Percentiles rank a stretch among this genome's conserved stretches.
These are phyloP conservation scores for Naganishia sp. DNA, from an alignment of 1,284 basidiomycete genomes.

Conservation along the genomic window DNA sequence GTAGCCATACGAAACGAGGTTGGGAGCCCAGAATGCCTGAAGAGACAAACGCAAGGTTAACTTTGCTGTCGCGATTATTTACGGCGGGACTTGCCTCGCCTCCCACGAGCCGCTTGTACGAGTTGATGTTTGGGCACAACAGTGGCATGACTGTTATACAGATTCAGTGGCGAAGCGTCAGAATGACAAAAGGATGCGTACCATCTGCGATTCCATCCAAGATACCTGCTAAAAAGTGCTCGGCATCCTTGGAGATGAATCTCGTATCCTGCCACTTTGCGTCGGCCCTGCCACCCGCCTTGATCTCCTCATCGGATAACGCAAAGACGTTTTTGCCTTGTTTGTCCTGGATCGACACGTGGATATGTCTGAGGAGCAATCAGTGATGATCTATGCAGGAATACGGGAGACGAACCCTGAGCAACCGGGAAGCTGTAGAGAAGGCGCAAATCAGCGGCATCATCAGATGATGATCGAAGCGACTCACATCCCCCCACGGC, in stretches of 20 bases:
- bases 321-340: slow-evolving; percentile 79
- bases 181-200: slow-evolving; percentile 49
- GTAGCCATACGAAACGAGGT: slow-evolving; percentile 83
- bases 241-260: slow-evolving; percentile 78
- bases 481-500: slow-evolving; percentile 81
- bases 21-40: slow-evolving; percentile 85
- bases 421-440: slow-evolving; percentile 75
- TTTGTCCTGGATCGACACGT: slow-evolving; percentile 77
- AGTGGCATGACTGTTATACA: slow-evolving; percentile 51
- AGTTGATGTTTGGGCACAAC: slow-evolving; percentile 89
- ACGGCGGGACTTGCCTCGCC: slow-evolving; percentile 62
- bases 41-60: background rate
- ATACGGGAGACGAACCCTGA: slow-evolving; percentile 67
- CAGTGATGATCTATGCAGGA: background rate
- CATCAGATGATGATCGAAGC: background rate
- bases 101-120: slow-evolving; percentile 96
- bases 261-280: slow-evolving; percentile 79
- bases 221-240: slow-evolving; percentile 89
- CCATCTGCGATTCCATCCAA: slow-evolving; percentile 85
- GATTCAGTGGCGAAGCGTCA: background rate
- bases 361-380: slow-evolving; percentile 68
- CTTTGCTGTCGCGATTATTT: background rate
- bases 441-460: slow-evolving; percentile 17
- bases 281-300: slow-evolving; percentile 64
- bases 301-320: slow-evolving; percentile 58